phyloP scores from a whole-genome alignment of 2,329 filamentous ascomycete genomes.

The Botrytis fabae region DNA sequence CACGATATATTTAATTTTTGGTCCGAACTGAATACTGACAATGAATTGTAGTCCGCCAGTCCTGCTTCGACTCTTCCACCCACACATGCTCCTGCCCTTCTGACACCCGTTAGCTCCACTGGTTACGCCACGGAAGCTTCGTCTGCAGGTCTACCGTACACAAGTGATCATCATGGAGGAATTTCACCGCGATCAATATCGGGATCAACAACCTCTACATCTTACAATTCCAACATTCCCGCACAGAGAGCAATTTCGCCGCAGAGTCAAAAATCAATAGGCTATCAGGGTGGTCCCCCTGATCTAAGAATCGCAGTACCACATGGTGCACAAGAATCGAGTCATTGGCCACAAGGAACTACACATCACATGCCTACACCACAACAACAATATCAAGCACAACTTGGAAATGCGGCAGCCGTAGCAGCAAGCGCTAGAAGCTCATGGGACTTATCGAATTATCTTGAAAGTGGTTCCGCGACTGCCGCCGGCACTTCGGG shows the following conservation, averaged over 20 bases:
- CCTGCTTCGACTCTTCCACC: slow-evolving; percentile 40
- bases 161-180: slow-evolving; percentile 38
- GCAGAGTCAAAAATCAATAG: slow-evolving; percentile 35
- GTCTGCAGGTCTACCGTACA: slow-evolving; percentile 35
- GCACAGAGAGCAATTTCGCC: slow-evolving; percentile 35
- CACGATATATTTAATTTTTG: neutral
- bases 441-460: slow-evolving; percentile 41
- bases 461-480: slow-evolving; percentile 38
- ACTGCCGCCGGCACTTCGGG: slow-evolving; percentile 35
- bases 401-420: slow-evolving; percentile 25
- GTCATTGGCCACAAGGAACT: slow-evolving; percentile 34
- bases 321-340: slow-evolving; percentile 34
- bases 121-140: slow-evolving; percentile 39
- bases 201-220: slow-evolving; percentile 36
- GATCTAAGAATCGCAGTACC: slow-evolving; percentile 36
- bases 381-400: slow-evolving; percentile 33
- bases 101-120: slow-evolving; percentile 40
- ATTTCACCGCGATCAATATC: slow-evolving; percentile 40
- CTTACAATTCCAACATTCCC: slow-evolving; percentile 33
- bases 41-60: slow-evolving; percentile 39
- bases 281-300: slow-evolving; percentile 34
- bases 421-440: slow-evolving; percentile 29
- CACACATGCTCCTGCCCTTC: slow-evolving; percentile 31
- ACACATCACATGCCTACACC: slow-evolving; percentile 37
- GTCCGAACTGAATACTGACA: neutral